Conservation (phyloP, 768 basidiomycete species). For the Hypholoma fasciculare region DNA sequence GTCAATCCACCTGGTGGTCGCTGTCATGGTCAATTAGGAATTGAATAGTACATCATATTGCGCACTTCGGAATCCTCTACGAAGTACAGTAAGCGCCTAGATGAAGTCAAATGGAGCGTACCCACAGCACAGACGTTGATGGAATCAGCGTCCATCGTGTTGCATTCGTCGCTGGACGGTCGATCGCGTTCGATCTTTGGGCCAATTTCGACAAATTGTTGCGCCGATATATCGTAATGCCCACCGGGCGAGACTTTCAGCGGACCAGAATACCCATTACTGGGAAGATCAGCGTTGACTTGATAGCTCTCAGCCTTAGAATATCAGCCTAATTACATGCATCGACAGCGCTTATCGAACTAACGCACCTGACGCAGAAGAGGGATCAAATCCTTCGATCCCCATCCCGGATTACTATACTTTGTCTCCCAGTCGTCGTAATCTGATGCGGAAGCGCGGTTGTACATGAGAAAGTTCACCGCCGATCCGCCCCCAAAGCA, state of each 20-base stretch:
- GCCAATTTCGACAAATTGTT: conserved; percentile 2
- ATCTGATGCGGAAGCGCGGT: conserved; percentile 59
- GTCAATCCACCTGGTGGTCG: conserved; percentile 43
- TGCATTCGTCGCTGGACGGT: not conserved
- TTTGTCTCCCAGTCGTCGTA: conserved; percentile 59
- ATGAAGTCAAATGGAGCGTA: too few relatives aligned
- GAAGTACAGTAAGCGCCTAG: not conserved
- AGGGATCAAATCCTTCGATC: conserved; percentile 53
- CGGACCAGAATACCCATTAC: conserved; percentile 18
- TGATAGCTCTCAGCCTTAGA: not conserved
- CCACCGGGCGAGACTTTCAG: conserved; percentile 48
- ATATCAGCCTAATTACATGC: not conserved
- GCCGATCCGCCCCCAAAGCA: conserved; percentile 62
- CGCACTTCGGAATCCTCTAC: not conserved
- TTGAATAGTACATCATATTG: too few relatives aligned
- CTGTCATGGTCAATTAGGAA: too few relatives aligned
- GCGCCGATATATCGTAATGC: conserved; percentile 42
- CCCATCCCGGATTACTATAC: conserved; percentile 58
- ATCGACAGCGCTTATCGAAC: not conserved
- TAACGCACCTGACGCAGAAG: conserved; percentile 51
- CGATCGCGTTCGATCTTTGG: not conserved
- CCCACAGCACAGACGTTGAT: conserved; percentile 4
- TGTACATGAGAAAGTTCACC: conserved; percentile 60
- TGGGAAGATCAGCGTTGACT: not conserved
- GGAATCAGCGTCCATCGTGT: conserved; percentile 1